A percentile compares a stretch with the other conserved stretches of the same genome.
These are phyloP conservation scores for Schizosaccharomyces versatilis DNA, from an alignment of 1,139 yeast species.

Conservation along the genomic window DNA sequence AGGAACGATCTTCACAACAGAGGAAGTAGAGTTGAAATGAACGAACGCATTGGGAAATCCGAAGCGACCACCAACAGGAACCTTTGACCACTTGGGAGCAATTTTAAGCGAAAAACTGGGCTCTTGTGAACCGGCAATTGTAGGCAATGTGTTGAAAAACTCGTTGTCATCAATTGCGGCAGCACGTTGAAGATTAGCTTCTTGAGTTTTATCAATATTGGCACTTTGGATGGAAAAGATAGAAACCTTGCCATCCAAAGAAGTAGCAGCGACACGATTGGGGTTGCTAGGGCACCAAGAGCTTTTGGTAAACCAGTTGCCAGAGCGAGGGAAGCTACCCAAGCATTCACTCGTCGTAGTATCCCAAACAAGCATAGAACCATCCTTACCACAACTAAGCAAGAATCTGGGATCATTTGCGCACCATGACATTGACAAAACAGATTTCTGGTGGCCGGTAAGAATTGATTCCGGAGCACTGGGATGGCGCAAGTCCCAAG, in stretches of 20 bases:
- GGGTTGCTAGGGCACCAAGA: conserved; percentile 75
- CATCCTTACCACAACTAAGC: conserved; percentile 80
- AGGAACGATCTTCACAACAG: conserved; percentile 4
- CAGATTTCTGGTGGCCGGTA: conserved; percentile 70
- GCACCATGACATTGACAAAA: conserved; percentile 86
- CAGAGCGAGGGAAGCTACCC: conserved; percentile 76
- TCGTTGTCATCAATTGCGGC: conserved; percentile 31
- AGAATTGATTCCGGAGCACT: conserved; percentile 64
- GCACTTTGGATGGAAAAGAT: conserved; percentile 79
- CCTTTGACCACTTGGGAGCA: conserved; percentile 75
- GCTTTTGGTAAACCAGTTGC: conserved; percentile 84
- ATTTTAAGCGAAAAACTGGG: conserved; percentile 39
- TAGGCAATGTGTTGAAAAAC: conserved; percentile 67
- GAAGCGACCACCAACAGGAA: conserved; percentile 57
- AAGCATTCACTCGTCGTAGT: conserved; percentile 41
- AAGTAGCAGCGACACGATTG: conserved; percentile 77
- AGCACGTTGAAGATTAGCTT: conserved; percentile 22
- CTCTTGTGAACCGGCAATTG: conserved; percentile 9
- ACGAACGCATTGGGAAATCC: conserved; percentile 90
- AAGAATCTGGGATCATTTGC: conserved; percentile 53
- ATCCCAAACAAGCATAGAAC: conserved; percentile 74
- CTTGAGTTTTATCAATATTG: conserved; percentile 11
- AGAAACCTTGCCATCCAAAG: conserved; percentile 69
- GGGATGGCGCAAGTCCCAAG: conserved; percentile 90
- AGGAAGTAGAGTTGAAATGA: conserved; percentile 24